Base-by-base conservation (phyloP, 306 rosid genomes). In the Sphenostylis stenocarpa region DNA sequence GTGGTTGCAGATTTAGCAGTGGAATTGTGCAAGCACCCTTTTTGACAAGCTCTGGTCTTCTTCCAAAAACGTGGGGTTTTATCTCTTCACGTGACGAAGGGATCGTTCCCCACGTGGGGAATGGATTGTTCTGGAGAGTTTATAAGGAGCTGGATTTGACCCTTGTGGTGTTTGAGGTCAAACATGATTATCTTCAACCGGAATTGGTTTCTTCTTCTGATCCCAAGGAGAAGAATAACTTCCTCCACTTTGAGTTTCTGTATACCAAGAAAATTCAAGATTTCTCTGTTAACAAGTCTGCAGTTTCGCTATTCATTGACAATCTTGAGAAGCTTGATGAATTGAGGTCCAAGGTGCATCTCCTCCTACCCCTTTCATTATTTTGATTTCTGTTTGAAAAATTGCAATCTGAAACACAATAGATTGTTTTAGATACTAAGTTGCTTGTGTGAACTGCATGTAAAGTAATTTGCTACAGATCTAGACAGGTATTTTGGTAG, bases 1-100 rank as follows among this genome's bases (percentile, higher is more conserved):
- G 51, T 45, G 44, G 5, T 70, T 82, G 31, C 81, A 92, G 96
- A 47, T 88, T 87, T 51, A 85, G 88, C 87, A 47, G 73, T 55
- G 98, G 98, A 21, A 34, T 67, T 1, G 87, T 80, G 56, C 41
- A 44, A 17, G 95, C 84, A 3, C 48, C 57, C 39, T 67, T 79
- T 17, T 49, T 78, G 11, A 78, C 84, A 24, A 66, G 69, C 48
- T 82, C 93, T 73, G 78, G 28, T 57, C 10, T 86, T 19, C 85
- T 83, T 7, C 4, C 2, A 33, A 80, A 16, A 51, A 26, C 89
- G 14, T 88, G 87, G 91, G 20, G 4, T 0, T 76, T 72, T 1
- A 76, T 83, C 43, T 7, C 38, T n/a, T 52, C 57, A 6, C 56
- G 0, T 14, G 17, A 56, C 31, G 38, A 65, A 69, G 34, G 6